These are phyloP conservation scores for Globisporangium carolinianum DNA, from an alignment of 352 stramenopile species.

Conservation along the genomic window DNA sequence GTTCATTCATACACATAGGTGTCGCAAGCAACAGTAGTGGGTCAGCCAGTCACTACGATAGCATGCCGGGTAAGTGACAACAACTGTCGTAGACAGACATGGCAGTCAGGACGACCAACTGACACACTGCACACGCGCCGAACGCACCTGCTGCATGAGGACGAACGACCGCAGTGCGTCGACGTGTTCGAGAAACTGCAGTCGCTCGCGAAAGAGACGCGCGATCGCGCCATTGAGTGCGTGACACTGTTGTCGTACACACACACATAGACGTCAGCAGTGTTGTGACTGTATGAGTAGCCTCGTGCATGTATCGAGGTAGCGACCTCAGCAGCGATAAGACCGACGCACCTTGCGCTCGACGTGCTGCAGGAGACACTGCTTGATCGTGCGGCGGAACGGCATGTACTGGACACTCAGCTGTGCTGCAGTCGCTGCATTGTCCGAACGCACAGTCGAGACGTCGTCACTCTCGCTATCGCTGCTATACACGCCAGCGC, in stretches of 20 bases:
- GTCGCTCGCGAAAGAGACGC: constrained; percentile 39
- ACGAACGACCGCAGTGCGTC: constrained; percentile 50
- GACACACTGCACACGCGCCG: too few species aligned
- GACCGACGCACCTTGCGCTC: constrained; percentile 20
- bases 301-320: too few species aligned
- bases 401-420: constrained; percentile 20
- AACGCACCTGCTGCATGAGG: constrained; percentile 61
- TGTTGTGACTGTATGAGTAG: too few species aligned
- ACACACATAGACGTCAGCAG: not conserved
- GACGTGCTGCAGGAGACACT: constrained; percentile 26
- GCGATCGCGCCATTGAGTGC: constrained; percentile 41
- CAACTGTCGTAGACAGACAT: too few species aligned
- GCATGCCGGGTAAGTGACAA: too few species aligned
- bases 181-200: constrained; percentile 45
- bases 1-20: not conserved
- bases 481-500: constrained; percentile 1
- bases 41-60: too few species aligned
- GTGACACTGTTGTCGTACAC: constrained; percentile 28
- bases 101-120: too few species aligned
- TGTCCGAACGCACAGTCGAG: not conserved
- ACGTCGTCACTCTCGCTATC: not conserved
- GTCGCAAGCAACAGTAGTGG: too few species aligned
- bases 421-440: not conserved
- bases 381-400: constrained; percentile 28
- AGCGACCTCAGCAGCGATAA: too few species aligned